phyloP scores from a whole-genome alignment of 129 eudicot genomes.

The Tagetes patula region DNA sequence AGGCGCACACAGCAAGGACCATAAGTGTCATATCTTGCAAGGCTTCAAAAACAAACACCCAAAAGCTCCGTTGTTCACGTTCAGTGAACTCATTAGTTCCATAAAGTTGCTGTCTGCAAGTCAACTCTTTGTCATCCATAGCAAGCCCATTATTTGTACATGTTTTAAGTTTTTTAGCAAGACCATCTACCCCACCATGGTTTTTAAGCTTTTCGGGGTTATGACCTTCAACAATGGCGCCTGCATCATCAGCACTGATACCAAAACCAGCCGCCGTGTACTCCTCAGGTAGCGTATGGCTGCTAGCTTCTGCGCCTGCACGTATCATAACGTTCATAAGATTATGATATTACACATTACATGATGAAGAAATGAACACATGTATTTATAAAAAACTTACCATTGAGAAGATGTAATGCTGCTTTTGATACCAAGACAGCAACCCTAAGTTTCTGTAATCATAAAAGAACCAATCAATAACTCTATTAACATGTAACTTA shows the following conservation, averaged over 20 bases:
- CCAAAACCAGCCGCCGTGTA: slow-evolving; percentile 75
- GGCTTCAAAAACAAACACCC: slow-evolving; percentile 93
- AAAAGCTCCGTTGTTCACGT: slow-evolving; percentile 57
- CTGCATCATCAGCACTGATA: slow-evolving; percentile 78
- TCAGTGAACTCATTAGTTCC: slow-evolving; percentile 83
- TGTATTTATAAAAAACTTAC: slow-evolving; percentile 29
- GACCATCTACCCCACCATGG: slow-evolving; percentile 75
- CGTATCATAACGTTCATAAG: background rate
- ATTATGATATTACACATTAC: background rate
- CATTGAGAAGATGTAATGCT: slow-evolving; percentile 81
- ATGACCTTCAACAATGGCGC: slow-evolving; percentile 82
- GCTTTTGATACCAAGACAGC: slow-evolving; percentile 96
- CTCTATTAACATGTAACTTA: background rate
- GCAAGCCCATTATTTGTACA: slow-evolving; percentile 57
- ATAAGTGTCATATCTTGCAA: slow-evolving; percentile 95
- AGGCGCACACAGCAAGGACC: slow-evolving; percentile 89
- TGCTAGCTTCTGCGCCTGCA: slow-evolving; percentile 60
- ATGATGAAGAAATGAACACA: background rate
- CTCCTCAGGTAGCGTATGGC: slow-evolving; percentile 65
- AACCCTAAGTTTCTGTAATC: slow-evolving; percentile 70
- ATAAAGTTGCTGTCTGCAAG: slow-evolving; percentile 49
- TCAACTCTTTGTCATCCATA: slow-evolving; percentile 35
- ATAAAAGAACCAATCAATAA: slow-evolving; percentile 2
- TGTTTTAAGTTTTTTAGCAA: slow-evolving; percentile 64
- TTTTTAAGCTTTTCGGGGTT: slow-evolving; percentile 64